Evolutionary conservation across 1,139 yeast genomes (phyloP), one percentile per base, ranked within the genome.

Genomic region (Pichia sp.): DNA sequence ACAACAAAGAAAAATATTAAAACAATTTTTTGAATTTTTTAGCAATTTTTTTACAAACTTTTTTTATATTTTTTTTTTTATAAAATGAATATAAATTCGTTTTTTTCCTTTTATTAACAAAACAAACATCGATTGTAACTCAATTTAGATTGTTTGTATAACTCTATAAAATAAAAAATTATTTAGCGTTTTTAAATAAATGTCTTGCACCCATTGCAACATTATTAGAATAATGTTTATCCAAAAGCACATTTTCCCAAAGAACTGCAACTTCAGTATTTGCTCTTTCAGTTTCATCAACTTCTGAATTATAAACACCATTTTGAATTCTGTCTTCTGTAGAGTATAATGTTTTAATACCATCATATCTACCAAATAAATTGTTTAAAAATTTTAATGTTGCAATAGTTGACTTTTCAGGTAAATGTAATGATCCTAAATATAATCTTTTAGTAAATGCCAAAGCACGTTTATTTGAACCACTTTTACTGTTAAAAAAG

Each of bases 181-280:
- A 42, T 42, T 38, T 45, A 16, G 49, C 43, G 43, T 62, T 63
- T 23, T 64, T 63, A 34, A 68, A 45, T 40, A 72, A 45, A 4
- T 69, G 52, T 44, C 60, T 65, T 1, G 78, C 74, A 15, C 78
- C 79, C 52, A 70, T 68, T 7, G 78, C 70, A n/a, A 88, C 86
- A 54, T 74, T 66, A 3, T 94, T 93, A 50, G 87, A 76, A 59
- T 84, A 91, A 61, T 91, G 97, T 48, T 79, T 76, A 47, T 81
- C 82, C 46, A 91, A 66, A 38, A 89, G 62, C 3, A 80, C 80
- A 41, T 79, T 77, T 57, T 91, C 97, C 95, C 96, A 91, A 36
- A 89, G 65, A 0, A 88, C 82, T 1, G 96, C 94, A 13, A 93
- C 93, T 38, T 81, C 89, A 4, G 95, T 75, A 56, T 89, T 88